Conservation (phyloP, 805 yeast species). For the Cyberlindnera euphorbiae region DNA sequence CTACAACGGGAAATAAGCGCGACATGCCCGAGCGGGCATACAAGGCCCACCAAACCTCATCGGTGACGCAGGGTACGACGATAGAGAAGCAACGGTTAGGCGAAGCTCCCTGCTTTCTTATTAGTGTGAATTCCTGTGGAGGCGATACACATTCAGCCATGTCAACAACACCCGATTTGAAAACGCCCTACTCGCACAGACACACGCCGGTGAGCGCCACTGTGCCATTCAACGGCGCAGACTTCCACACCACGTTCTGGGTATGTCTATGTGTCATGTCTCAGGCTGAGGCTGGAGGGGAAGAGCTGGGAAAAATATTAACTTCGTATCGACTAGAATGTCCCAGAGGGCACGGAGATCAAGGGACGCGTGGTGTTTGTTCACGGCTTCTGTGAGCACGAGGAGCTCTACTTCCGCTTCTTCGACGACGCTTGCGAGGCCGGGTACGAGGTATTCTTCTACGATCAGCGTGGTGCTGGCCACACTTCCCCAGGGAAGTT, state of each 20-base stretch:
- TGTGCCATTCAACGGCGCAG: conserved; percentile 35
- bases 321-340: conserved; percentile 12
- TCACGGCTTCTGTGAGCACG: conserved; percentile 70
- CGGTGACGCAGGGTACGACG: too few relatives aligned
- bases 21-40: too few relatives aligned
- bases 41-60: too few relatives aligned
- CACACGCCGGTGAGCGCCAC: too few relatives aligned
- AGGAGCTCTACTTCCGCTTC: conserved; percentile 42
- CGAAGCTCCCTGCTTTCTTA: too few relatives aligned
- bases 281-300: background rate
- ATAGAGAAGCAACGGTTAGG: too few relatives aligned
- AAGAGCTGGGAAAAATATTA: background rate
- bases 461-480: conserved; percentile 77
- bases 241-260: conserved; percentile 34
- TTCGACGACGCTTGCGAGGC: conserved; percentile 45
- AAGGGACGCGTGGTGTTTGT: conserved; percentile 56
- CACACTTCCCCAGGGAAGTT: conserved; percentile 50
- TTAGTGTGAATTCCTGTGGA: too few relatives aligned
- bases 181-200: too few relatives aligned
- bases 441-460: conserved; percentile 65
- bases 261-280: conserved; percentile 6
- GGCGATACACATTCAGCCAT: too few relatives aligned
- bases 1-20: too few relatives aligned
- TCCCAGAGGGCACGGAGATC: conserved; percentile 28
- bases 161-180: too few relatives aligned